Evolutionary conservation across 257 asterid species (phyloP).

Genomic region (Solanum neorickii): DNA sequence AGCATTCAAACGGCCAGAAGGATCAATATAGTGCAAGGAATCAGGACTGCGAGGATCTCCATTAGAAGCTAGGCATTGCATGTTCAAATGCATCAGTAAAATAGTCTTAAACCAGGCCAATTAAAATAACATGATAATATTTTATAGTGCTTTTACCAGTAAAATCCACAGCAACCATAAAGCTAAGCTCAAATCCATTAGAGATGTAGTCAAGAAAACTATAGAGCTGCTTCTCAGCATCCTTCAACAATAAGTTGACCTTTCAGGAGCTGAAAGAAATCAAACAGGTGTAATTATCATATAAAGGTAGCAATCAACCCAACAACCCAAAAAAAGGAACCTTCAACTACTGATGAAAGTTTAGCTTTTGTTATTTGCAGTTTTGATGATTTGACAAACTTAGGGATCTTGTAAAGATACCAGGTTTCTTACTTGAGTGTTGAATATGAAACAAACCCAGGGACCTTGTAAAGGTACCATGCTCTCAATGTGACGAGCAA

Average conservation of each 20-base stretch:
- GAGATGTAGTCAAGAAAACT: slow-evolving; percentile 77
- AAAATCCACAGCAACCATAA: slow-evolving; percentile 87
- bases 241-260: slow-evolving; percentile 54
- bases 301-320: not conserved
- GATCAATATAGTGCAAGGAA: slow-evolving; percentile 64
- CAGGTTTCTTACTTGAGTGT: no score
- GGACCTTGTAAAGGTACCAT: no score
- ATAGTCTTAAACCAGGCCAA: not conserved
- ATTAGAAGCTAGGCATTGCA: slow-evolving; percentile 42
- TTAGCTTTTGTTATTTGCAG: slow-evolving; percentile 23
- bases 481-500: no score
- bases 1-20: slow-evolving; percentile 49
- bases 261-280: slow-evolving; percentile 31
- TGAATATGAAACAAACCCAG: no score
- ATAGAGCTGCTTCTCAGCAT: slow-evolving; percentile 46
- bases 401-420: no score
- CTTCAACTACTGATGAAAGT: not conserved
- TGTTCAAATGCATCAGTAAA: not conserved
- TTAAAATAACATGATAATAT: not conserved
- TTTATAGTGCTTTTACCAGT: slow-evolving; percentile 34
- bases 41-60: slow-evolving; percentile 42
- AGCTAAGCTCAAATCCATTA: slow-evolving; percentile 74
- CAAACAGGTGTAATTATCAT: slow-evolving; percentile 2
- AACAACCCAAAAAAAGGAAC: not conserved
- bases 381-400: no score